Evolutionary conservation across 441 rosid species (phyloP).

Genomic region (Aquilaria agallochum): DNA sequence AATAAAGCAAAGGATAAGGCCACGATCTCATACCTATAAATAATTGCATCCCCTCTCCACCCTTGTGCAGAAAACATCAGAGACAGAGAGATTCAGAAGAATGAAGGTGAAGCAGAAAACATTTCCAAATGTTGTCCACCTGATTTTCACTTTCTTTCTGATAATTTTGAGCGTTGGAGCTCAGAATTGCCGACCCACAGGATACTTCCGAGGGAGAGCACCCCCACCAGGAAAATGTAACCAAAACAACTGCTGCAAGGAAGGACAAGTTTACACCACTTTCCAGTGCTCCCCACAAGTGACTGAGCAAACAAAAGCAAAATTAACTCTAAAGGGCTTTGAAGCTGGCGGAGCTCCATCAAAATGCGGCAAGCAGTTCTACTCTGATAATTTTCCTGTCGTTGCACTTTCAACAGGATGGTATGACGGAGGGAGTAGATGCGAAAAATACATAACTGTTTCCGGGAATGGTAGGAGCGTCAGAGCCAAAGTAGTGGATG

Average conservation of each 20-base stretch:
- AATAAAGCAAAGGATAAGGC: too few relatives aligned
- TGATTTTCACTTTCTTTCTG: conserved; percentile 7
- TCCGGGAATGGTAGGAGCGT: conserved; percentile 16
- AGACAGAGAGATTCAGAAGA: not conserved
- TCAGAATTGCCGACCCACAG: conserved; percentile 20
- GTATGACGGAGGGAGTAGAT: conserved; percentile 17
- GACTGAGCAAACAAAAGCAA: conserved; percentile 22
- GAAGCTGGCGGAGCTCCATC: conserved; percentile 28
- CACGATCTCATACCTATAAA: too few relatives aligned
- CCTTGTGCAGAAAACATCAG: not conserved
- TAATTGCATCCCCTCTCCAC: too few relatives aligned
- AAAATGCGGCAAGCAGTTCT: conserved; percentile 22
- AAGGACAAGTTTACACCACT: conserved; percentile 22
- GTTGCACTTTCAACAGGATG: conserved; percentile 28
- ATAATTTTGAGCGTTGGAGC: conserved; percentile 11
- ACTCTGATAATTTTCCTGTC: conserved; percentile 12
- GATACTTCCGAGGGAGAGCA: conserved; percentile 17
- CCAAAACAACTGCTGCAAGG: conserved; percentile 19
- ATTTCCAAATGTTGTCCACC: not conserved
- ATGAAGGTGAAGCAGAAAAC: conserved; percentile 4
- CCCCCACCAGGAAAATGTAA: conserved; percentile 28
- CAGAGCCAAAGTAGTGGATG: conserved; percentile 22
- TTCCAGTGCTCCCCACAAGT: conserved; percentile 25
- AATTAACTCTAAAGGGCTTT: conserved; percentile 27
- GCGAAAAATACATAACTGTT: conserved; percentile 12